These are phyloP conservation scores for Saussurea involucrata DNA, from an alignment of 129 eudicot species.

Conservation along the genomic window DNA sequence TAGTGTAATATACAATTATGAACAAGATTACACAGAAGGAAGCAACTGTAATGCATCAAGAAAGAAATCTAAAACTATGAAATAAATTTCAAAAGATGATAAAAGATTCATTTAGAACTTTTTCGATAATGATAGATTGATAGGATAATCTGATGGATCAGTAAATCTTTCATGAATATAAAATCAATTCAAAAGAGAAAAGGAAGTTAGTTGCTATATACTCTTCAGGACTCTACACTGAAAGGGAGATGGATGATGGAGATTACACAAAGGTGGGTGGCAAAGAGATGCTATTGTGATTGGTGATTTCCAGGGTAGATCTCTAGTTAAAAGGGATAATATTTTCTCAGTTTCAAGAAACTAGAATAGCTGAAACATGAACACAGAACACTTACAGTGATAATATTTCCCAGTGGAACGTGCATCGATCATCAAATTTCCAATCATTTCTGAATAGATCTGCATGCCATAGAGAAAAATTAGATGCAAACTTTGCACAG, in stretches of 20 bases:
- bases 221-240: background rate
- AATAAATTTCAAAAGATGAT: background rate
- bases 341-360: background rate
- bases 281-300: background rate
- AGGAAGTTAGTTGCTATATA: background rate
- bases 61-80: background rate
- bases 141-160: background rate
- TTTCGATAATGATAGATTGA: background rate
- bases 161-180: background rate
- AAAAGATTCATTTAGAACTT: background rate
- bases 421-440: slow-evolving; percentile 94
- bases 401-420: slow-evolving; percentile 98
- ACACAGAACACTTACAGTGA: slow-evolving; percentile 61
- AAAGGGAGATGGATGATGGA: background rate
- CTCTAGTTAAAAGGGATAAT: background rate
- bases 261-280: background rate
- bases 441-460: slow-evolving; percentile 96
- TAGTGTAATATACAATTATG: background rate
- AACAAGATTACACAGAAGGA: slow-evolving; percentile 3
- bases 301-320: background rate
- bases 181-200: background rate
- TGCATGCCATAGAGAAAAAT: slow-evolving; percentile 16
- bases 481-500: background rate
- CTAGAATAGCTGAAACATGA: background rate
- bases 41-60: background rate